Conservation (phyloP, 2,329 filamentous ascomycete species). For the Aspergillus viridinutans region DNA sequence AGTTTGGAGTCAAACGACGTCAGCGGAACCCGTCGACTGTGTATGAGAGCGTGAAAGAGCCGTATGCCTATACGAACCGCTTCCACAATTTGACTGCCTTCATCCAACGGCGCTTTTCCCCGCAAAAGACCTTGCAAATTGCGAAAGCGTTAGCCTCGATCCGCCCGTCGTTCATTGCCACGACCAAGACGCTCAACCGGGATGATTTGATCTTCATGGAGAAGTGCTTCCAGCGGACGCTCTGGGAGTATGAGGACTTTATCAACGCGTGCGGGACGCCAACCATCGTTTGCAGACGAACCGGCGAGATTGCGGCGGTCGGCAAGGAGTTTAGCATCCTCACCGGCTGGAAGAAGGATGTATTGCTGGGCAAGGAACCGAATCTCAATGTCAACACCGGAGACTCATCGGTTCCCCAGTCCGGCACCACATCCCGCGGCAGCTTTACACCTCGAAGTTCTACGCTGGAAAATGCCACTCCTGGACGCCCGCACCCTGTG, state of each 20-base stretch:
- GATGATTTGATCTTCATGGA: constrained; percentile 97
- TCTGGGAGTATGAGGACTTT: constrained; percentile 91
- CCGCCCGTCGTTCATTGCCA: constrained; percentile 87
- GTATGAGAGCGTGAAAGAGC: constrained; percentile 83
- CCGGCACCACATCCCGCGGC: constrained; percentile 42
- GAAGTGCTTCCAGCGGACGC: constrained; percentile 87
- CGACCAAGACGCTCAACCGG: constrained; percentile 79
- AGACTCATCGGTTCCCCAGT: constrained; percentile 35
- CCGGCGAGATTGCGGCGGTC: constrained; percentile 89
- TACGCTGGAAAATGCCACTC: constrained; percentile 31
- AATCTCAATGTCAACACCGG: constrained; percentile 84
- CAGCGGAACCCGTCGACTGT: constrained; percentile 74
- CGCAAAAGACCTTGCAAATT: constrained; percentile 73
- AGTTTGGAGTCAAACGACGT: constrained; percentile 43
- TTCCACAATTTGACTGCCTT: constrained; percentile 86
- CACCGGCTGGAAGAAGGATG: constrained; percentile 88
- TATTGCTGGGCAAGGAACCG: constrained; percentile 78
- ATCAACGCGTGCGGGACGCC: constrained; percentile 84
- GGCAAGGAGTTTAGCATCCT: constrained; percentile 96
- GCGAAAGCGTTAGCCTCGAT: constrained; percentile 85
- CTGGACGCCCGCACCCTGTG: constrained; percentile 66
- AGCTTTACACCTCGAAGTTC: constrained; percentile 48
- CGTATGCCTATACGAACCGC: constrained; percentile 83
- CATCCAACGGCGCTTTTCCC: constrained; percentile 71
- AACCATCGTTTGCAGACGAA: constrained; percentile 84